Percentiles rank a stretch among this genome's conserved stretches.
phyloP scores from a whole-genome alignment of 805 yeast genomes.

The Candida ipomoeae region DNA sequence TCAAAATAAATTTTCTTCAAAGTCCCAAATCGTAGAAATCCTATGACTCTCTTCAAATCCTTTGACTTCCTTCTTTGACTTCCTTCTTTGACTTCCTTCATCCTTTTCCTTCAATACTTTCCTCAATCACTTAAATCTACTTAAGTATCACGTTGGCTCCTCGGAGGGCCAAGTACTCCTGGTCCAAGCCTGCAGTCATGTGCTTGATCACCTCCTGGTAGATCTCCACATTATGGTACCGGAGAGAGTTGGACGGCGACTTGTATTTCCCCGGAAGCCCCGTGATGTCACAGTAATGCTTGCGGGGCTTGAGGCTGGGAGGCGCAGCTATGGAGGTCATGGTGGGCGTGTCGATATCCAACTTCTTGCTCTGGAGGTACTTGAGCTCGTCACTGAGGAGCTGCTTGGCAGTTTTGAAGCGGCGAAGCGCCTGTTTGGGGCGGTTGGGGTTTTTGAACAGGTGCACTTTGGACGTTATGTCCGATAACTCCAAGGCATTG shows the following conservation, averaged over 20 bases:
- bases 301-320: constrained; percentile 76
- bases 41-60: no score
- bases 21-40: no score
- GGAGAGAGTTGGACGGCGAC: constrained; percentile 66
- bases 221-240: constrained; percentile 81
- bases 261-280: constrained; percentile 79
- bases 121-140: constrained; percentile 11
- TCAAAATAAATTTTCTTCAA: no score
- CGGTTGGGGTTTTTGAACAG: constrained; percentile 57
- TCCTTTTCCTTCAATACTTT: no score
- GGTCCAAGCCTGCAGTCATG: constrained; percentile 89
- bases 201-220: constrained; percentile 66
- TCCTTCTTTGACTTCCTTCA: no score
- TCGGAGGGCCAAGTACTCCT: constrained; percentile 81
- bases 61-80: no score
- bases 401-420: constrained; percentile 74
- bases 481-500: constrained; percentile 30
- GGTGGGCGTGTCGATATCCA: constrained; percentile 54
- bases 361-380: constrained; percentile 43
- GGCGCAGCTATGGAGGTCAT: constrained; percentile 75
- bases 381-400: constrained; percentile 74
- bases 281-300: constrained; percentile 89
- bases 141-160: constrained; percentile 84
- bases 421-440: constrained; percentile 47
- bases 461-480: constrained; percentile 39